Evolutionary conservation across 805 yeast genomes (phyloP).

Genomic region (Kodamaea lidongshanica): DNA sequence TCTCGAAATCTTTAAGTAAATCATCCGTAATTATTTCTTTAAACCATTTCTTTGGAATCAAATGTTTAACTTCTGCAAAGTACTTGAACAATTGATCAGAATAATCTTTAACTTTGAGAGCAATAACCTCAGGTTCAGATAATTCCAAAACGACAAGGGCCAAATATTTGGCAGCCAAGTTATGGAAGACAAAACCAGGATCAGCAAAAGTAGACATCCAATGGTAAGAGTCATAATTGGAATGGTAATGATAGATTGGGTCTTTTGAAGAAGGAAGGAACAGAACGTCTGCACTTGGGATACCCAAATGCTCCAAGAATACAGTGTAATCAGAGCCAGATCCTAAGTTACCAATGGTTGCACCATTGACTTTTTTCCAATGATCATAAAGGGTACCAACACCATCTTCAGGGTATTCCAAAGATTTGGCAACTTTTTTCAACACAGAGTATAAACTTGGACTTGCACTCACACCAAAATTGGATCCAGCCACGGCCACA

Average conservation of each 20-base stretch:
- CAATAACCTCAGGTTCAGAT: slow-evolving; percentile 53
- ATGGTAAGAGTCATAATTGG: slow-evolving; percentile 50
- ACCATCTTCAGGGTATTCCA: slow-evolving; percentile 38
- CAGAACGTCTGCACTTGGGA: slow-evolving; percentile 53
- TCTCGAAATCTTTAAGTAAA: neutral
- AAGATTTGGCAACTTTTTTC: slow-evolving; percentile 37
- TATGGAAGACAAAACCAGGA: slow-evolving; percentile 48
- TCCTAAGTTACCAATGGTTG: slow-evolving; percentile 37
- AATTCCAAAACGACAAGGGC: slow-evolving; percentile 51
- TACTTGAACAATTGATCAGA: slow-evolving; percentile 35
- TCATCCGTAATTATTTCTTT: slow-evolving; percentile 7
- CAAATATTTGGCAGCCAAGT: slow-evolving; percentile 51
- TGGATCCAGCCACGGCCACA: slow-evolving; percentile 47
- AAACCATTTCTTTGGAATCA: slow-evolving; percentile 33
- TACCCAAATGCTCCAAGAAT: slow-evolving; percentile 61
- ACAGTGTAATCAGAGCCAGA: slow-evolving; percentile 52
- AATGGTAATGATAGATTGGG: slow-evolving; percentile 52
- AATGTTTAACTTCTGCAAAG: slow-evolving; percentile 25
- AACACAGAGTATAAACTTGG: slow-evolving; percentile 51
- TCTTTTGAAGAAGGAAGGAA: slow-evolving; percentile 33
- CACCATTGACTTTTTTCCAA: slow-evolving; percentile 31
- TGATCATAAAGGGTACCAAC: slow-evolving; percentile 43
- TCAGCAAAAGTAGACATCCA: slow-evolving; percentile 53
- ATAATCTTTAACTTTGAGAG: slow-evolving; percentile 43
- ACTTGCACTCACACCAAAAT: slow-evolving; percentile 43